These are phyloP conservation scores for Crucihimalaya himalaica DNA, from an alignment of 345 rosid genomes.

Conservation along the genomic window DNA sequence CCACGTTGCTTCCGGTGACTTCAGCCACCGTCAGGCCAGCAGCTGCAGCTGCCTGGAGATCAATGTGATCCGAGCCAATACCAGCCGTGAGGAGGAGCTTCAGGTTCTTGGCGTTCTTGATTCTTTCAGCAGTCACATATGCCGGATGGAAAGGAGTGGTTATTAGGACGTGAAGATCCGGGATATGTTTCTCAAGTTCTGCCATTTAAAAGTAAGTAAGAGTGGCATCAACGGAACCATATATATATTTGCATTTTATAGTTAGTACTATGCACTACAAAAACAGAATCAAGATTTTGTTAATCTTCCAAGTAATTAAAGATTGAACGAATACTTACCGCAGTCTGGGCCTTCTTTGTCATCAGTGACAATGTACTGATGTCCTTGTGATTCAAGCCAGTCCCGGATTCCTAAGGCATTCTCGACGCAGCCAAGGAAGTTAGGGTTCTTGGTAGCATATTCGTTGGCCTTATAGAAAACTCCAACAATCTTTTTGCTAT, in stretches of 20 bases:
- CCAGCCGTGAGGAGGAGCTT: conserved; percentile 94
- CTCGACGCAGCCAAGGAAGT: conserved; percentile 80
- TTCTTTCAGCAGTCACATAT: conserved; percentile 85
- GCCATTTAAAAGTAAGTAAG: conserved; percentile 21
- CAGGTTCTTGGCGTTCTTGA: conserved; percentile 84
- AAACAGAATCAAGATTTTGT: not conserved
- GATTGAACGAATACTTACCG: conserved; percentile 44
- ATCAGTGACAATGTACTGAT: conserved; percentile 82
- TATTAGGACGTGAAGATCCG: conserved; percentile 84
- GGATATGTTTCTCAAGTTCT: conserved; percentile 89
- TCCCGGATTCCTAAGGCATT: conserved; percentile 70
- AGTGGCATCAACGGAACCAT: not conserved
- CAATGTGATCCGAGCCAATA: conserved; percentile 92
- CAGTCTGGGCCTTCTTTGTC: conserved; percentile 87
- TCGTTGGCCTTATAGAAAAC: conserved; percentile 95
- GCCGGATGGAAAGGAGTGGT: conserved; percentile 96
- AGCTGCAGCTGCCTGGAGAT: conserved; percentile 82
- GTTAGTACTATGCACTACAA: not conserved
- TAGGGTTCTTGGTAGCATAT: conserved; percentile 70
- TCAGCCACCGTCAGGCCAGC: conserved; percentile 93
- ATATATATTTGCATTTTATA: not conserved
- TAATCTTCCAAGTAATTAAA: not conserved
- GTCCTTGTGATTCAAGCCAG: conserved; percentile 88
- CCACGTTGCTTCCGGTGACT: conserved; percentile 92
- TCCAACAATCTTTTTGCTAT: conserved; percentile 90